Evolutionary conservation across 768 basidiomycete genomes (phyloP), one percentile per base, ranked within the genome.

Genomic region (Naganishia onofrii): DNA sequence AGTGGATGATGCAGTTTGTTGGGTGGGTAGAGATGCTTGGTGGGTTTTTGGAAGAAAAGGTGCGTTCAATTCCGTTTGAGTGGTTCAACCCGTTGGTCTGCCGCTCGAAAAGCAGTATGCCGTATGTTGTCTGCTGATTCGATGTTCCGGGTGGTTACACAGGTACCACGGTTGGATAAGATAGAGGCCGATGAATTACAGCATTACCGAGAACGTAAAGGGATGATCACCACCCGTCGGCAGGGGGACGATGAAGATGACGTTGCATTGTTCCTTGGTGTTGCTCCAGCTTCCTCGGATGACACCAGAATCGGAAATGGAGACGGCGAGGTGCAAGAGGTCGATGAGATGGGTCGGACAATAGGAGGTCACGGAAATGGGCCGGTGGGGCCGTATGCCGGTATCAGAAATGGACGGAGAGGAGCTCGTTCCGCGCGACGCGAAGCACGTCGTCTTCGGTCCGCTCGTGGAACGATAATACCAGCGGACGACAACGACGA

Each of bases 191-290:
- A 81, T 34, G 76, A 90, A 72, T 66, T 88, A 12, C 89, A 88
- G 0, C 83, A 95, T 29, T 80, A 93, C 23, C 86, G 85, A 74
- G 92, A 95, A 76, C 86, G 90, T 60, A 83, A 83, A 23, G 86
- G 88, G 15, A 88, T 95, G 83, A 83, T 91, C 71, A 73, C 81
- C 13, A 84, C 84, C 53, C 87, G 92, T n/a, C 85, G 92, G 67
- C 80, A 77, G n/a, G 83, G 83, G 0, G 94, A 97, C 69, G 88
- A 90, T 75, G 86, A 86, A 74, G 92, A 94, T 75, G 93, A 95
- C 77, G 83, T 93, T 1, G 84, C 87, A 3, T 77, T 85, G 9
- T 86, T 92, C 78, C 84, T 90, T 68, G 90, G 91, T 15, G 79
- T 83, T 19, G 80, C 85, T 6, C 34, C 34, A 12, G 64, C 66